These are phyloP conservation scores for Penicillium taxi DNA, from an alignment of 495 filamentous ascomycete species.

Conservation along the genomic window DNA sequence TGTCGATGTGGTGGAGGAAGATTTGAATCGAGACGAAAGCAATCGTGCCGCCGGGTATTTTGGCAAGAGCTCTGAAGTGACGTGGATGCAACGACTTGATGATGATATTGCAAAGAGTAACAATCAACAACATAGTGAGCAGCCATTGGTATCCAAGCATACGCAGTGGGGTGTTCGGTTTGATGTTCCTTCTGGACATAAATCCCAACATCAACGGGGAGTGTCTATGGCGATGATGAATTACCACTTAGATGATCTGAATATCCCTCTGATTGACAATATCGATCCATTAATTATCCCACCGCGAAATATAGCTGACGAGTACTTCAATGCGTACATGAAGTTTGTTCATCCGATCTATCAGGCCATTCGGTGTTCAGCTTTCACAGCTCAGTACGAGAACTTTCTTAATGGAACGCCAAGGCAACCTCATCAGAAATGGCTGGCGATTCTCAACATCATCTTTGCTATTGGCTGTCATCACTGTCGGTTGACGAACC, in stretches of 20 bases:
- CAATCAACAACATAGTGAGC: not conserved
- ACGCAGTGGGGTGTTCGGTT: not conserved
- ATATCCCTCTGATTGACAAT: slow-evolving; percentile 29
- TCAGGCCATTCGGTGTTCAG: slow-evolving; percentile 42
- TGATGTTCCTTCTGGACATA: not conserved
- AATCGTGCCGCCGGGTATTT: slow-evolving; percentile 49
- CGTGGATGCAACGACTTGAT: slow-evolving; percentile 48
- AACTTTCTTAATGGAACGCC: slow-evolving; percentile 21
- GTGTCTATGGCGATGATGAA: slow-evolving; percentile 29
- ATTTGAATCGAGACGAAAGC: slow-evolving; percentile 45
- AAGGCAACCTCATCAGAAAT: slow-evolving; percentile 29
- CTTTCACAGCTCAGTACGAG: slow-evolving; percentile 36
- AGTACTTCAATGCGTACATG: slow-evolving; percentile 49
- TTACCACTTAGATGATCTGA: slow-evolving; percentile 52
- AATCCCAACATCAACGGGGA: not conserved
- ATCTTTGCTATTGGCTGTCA: slow-evolving; percentile 55
- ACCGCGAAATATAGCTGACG: slow-evolving; percentile 40
- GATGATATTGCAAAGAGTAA: slow-evolving; percentile 13
- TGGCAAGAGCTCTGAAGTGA: slow-evolving; percentile 55
- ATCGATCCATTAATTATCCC: slow-evolving; percentile 47
- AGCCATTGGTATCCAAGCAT: not conserved
- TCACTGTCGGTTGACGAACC: slow-evolving; percentile 14
- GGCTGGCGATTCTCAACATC: slow-evolving; percentile 56
- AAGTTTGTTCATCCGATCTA: slow-evolving; percentile 49
- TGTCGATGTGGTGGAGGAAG: slow-evolving; percentile 50